Conservation (phyloP, 805 yeast genomes). For the Cyberlindnera galapagoensis region DNA sequence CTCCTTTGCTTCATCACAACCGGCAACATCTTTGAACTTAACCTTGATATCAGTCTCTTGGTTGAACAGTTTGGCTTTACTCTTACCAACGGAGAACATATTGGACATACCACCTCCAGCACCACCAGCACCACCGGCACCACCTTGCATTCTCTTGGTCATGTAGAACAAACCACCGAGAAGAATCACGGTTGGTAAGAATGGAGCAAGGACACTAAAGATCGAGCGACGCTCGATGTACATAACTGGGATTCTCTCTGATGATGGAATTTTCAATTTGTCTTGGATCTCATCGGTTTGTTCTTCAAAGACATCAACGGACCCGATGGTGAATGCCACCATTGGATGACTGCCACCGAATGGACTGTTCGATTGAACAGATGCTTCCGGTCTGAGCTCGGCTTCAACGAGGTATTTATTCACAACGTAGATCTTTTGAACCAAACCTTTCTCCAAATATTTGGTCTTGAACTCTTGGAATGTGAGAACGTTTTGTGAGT, state of each 20-base stretch:
- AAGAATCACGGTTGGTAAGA: slow-evolving; percentile 74
- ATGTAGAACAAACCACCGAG: slow-evolving; percentile 61
- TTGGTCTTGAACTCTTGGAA: slow-evolving; percentile 84
- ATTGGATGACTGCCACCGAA: slow-evolving; percentile 34
- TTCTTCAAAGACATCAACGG: slow-evolving; percentile 79
- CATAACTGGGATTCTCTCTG: slow-evolving; percentile 69
- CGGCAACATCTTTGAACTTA: slow-evolving; percentile 86
- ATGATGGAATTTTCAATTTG: slow-evolving; percentile 55
- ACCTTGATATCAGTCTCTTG: slow-evolving; percentile 79
- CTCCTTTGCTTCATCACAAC: slow-evolving; percentile 89
- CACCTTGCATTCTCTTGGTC: slow-evolving; percentile 35
- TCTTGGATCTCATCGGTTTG: slow-evolving; percentile 72
- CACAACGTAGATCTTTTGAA: slow-evolving; percentile 64
- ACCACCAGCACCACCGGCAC: slow-evolving; percentile 38
- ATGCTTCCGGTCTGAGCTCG: slow-evolving; percentile 42
- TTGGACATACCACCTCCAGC: slow-evolving; percentile 54
- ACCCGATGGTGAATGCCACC: slow-evolving; percentile 80
- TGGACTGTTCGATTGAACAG: slow-evolving; percentile 13
- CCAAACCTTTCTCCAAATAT: slow-evolving; percentile 71
- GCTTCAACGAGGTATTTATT: slow-evolving; percentile 71
- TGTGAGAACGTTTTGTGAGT: slow-evolving; percentile 33
- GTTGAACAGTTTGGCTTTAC: slow-evolving; percentile 74
- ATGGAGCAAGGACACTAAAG: slow-evolving; percentile 56
- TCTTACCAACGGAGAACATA: slow-evolving; percentile 70
- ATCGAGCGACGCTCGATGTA: slow-evolving; percentile 66